Conservation (phyloP, 2,329 filamentous ascomycete genomes). For the Apiospora phragmitis region DNA sequence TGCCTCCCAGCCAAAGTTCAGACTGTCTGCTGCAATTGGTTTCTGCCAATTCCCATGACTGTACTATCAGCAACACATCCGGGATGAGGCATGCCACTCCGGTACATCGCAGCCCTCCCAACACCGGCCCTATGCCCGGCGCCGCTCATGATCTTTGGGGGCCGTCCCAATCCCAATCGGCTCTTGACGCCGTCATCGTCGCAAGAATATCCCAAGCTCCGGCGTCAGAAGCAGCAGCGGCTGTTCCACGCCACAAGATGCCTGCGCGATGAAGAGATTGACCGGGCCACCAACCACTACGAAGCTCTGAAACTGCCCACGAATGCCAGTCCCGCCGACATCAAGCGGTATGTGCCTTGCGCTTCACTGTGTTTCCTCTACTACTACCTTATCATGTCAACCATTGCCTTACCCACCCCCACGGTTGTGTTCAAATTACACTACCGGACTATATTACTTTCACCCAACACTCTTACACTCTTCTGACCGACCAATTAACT, state of each 20-base stretch:
- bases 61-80: constrained; percentile 22
- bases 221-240: background rate
- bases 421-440: background rate
- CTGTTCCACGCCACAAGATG: background rate
- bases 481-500: background rate
- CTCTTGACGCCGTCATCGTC: background rate
- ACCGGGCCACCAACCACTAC: constrained; percentile 66
- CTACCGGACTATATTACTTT: no score
- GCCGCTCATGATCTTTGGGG: background rate
- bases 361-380: background rate
- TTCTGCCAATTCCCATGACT: constrained; percentile 4
- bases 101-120: constrained; percentile 26
- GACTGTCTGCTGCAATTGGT: background rate
- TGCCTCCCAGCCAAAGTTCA: background rate
- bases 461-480: background rate
- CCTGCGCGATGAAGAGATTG: constrained; percentile 17
- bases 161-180: background rate
- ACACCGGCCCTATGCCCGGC: constrained; percentile 5
- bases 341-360: constrained; percentile 68
- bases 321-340: constrained; percentile 70
- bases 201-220: background rate
- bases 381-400: background rate
- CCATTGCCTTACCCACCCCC: constrained; percentile 1
- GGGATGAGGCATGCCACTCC: constrained; percentile 66
- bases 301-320: constrained; percentile 73